Conservation (phyloP, 2,329 filamentous ascomycete species). For the Aspergillus pseudonomiae region DNA sequence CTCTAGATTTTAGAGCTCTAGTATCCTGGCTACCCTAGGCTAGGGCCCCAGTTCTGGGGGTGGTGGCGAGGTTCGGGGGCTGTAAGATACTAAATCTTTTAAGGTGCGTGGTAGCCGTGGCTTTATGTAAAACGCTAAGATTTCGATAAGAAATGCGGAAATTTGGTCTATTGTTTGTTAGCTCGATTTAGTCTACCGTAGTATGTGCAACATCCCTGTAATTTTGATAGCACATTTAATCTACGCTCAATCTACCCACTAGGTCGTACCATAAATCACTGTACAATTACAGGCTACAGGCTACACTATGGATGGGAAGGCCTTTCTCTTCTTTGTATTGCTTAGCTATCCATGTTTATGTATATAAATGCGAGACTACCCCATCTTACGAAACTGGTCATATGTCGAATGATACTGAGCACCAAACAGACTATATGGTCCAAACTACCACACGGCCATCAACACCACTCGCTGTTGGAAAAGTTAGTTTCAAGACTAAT, state of each 20-base stretch:
- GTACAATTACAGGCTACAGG: not conserved
- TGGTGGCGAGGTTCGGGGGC: too few relatives aligned
- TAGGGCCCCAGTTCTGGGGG: too few relatives aligned
- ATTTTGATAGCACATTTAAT: not conserved
- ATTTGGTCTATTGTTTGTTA: too few relatives aligned
- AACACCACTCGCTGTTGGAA: slow-evolving; percentile 70
- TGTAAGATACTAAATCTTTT: too few relatives aligned
- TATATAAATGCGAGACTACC: not conserved
- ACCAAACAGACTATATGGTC: slow-evolving; percentile 55
- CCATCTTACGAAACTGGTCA: not conserved
- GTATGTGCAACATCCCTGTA: not conserved
- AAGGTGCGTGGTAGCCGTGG: too few relatives aligned
- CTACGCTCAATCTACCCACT: not conserved
- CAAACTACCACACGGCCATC: slow-evolving; percentile 83
- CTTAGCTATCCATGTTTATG: not conserved
- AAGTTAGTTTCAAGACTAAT: not conserved
- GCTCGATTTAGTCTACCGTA: too few relatives aligned
- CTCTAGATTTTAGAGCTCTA: too few relatives aligned
- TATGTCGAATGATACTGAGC: slow-evolving; percentile 9
- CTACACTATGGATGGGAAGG: not conserved
- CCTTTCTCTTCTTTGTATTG: not conserved
- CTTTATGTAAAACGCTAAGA: too few relatives aligned
- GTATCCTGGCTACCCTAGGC: too few relatives aligned
- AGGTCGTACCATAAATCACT: not conserved
- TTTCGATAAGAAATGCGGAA: too few relatives aligned